Percentiles rank a stretch among this genome's conserved stretches.
Conservation (phyloP, 495 filamentous ascomycete species). For the Chaetomium fimeti region DNA sequence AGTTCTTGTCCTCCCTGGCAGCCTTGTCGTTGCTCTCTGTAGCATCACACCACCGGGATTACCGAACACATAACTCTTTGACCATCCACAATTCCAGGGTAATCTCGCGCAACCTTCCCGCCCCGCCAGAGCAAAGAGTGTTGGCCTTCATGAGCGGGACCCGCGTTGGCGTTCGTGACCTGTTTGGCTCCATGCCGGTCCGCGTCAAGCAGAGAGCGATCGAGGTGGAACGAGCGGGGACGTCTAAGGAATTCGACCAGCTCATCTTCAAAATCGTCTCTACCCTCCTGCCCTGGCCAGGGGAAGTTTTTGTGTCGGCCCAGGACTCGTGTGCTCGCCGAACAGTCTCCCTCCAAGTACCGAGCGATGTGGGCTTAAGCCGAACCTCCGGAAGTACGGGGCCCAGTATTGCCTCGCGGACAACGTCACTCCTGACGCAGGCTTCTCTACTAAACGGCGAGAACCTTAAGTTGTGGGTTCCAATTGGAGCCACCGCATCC, state of each 20-base stretch:
- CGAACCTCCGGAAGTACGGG: neutral
- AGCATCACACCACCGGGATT: constrained; percentile 66
- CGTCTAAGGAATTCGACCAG: constrained; percentile 61
- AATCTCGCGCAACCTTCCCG: constrained; percentile 65
- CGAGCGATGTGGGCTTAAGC: constrained; percentile 2
- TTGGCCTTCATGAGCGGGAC: constrained; percentile 66
- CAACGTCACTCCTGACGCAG: constrained; percentile 57
- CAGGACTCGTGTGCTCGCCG: constrained; percentile 38
- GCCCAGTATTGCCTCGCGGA: constrained; percentile 17
- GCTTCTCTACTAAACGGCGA: constrained; percentile 57
- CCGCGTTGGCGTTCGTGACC: constrained; percentile 72
- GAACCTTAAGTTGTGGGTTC: constrained; percentile 60
- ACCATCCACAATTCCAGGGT: constrained; percentile 68
- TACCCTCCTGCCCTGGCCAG: constrained; percentile 65
- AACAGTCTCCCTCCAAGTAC: constrained; percentile 22
- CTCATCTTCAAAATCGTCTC: constrained; percentile 60
- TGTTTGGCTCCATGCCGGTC: constrained; percentile 96
- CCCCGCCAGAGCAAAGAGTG: constrained; percentile 60
- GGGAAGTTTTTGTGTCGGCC: constrained; percentile 44
- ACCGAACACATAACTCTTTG: constrained; percentile 66
- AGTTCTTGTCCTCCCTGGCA: constrained; percentile 74
- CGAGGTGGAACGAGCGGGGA: constrained; percentile 54
- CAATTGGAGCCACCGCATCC: constrained; percentile 61
- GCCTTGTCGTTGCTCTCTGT: constrained; percentile 75
- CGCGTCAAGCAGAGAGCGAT: constrained; percentile 78